Evolutionary conservation across 1,139 yeast species (phyloP).

Genomic region (Arxiozyma bovina): DNA sequence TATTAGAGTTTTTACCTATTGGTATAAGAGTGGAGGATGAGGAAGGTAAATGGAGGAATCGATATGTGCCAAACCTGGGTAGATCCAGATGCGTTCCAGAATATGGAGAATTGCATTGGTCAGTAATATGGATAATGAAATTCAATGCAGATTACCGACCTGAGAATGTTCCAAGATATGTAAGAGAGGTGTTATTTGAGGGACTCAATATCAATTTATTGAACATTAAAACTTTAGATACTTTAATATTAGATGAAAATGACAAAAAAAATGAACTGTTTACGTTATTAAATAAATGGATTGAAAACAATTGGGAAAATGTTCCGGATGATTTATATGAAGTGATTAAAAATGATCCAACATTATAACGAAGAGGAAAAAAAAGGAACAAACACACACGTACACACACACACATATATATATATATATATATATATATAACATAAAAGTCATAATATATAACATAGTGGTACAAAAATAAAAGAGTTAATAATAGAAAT

Average conservation of each 20-base stretch:
- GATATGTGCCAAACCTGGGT: constrained; percentile 48
- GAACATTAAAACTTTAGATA: not conserved
- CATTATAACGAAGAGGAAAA: constrained; percentile 7
- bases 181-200: constrained; percentile 17
- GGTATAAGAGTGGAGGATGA: constrained; percentile 42
- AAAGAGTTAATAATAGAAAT: constrained; percentile 1
- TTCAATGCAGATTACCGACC: constrained; percentile 40
- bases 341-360: constrained; percentile 14
- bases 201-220: not conserved
- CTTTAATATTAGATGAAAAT: constrained; percentile 1
- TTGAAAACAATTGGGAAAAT: constrained; percentile 29
- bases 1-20: constrained; percentile 49
- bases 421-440: too few species aligned
- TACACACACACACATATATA: too few species aligned
- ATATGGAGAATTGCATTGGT: constrained; percentile 50
- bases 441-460: too few species aligned
- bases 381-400: too few species aligned
- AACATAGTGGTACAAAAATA: too few species aligned
- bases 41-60: constrained; percentile 41
- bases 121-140: constrained; percentile 47
- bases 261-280: not conserved
- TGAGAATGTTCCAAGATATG: constrained; percentile 36
- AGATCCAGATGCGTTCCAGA: constrained; percentile 41
- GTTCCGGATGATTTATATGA: constrained; percentile 38
- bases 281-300: constrained; percentile 21